phyloP scores from a whole-genome alignment of 73 alveolate genomes.

The Chromera velia region DNA sequence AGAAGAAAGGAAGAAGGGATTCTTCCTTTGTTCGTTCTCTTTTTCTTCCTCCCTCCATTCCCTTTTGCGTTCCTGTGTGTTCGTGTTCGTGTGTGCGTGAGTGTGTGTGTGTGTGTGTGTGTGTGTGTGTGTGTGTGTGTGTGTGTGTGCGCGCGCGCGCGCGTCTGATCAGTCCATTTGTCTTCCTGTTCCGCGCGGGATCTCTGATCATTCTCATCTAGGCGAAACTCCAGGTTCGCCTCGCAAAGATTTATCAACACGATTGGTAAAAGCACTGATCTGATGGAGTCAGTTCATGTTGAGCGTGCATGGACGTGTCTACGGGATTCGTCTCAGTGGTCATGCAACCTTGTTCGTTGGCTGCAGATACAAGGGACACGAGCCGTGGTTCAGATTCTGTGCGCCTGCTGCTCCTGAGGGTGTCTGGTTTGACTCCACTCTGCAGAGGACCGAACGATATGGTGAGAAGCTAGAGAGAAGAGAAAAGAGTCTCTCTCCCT shows the following conservation, averaged over 20 bases:
- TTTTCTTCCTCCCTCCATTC: too few species aligned
- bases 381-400: not conserved
- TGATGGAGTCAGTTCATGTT: slow-evolving; percentile 6
- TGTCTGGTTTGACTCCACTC: slow-evolving; percentile 8
- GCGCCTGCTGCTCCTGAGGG: slow-evolving; percentile 17
- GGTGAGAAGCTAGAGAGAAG: too few species aligned
- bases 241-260: not conserved
- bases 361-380: not conserved
- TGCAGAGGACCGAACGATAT: slow-evolving; percentile 19
- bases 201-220: too few species aligned
- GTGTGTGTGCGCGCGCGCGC: too few species aligned
- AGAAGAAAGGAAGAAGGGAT: not conserved
- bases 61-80: too few species aligned
- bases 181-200: too few species aligned
- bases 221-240: not conserved
- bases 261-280: not conserved
- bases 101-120: too few species aligned
- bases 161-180: too few species aligned
- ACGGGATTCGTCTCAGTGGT: not conserved
- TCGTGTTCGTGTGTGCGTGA: too few species aligned
- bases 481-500: too few species aligned
- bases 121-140: too few species aligned
- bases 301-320: not conserved
- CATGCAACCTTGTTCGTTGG: not conserved
- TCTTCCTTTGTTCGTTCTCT: not conserved